These are phyloP conservation scores for Chenopodium album DNA, from an alignment of 148 eudicot species.

Conservation along the genomic window DNA sequence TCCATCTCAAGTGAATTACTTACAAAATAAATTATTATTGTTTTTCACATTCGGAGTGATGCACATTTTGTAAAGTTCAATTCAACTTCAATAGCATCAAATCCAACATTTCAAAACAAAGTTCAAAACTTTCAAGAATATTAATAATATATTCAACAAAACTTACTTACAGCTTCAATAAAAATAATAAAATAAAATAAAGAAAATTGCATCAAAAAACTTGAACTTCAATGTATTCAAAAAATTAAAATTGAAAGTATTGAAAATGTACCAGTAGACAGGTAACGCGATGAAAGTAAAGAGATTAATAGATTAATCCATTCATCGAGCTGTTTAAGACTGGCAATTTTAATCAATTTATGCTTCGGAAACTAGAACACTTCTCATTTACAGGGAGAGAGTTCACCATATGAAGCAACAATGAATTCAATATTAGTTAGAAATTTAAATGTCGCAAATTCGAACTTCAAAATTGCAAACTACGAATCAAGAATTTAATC, in stretches of 20 bases:
- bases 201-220: no score
- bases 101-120: no score
- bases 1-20: no score
- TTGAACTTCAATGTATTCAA: no score
- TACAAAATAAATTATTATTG: no score
- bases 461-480: neutral
- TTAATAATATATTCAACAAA: no score
- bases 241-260: neutral
- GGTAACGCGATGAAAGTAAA: slow-evolving; percentile 33
- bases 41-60: no score
- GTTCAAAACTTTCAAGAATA: no score
- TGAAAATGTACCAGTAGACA: slow-evolving; percentile 41
- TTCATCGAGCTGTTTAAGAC: slow-evolving; percentile 43
- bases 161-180: no score
- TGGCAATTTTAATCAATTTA: slow-evolving; percentile 23
- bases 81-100: no score
- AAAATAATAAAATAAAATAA: no score
- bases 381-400: slow-evolving; percentile 20
- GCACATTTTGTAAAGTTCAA: no score
- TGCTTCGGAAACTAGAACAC: slow-evolving; percentile 42
- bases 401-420: slow-evolving; percentile 40
- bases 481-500: neutral
- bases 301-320: slow-evolving; percentile 6
- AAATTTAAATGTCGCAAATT: slow-evolving; percentile 6
- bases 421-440: neutral